Conservation (phyloP, 805 yeast species). For the Ogataea populi-albae region DNA sequence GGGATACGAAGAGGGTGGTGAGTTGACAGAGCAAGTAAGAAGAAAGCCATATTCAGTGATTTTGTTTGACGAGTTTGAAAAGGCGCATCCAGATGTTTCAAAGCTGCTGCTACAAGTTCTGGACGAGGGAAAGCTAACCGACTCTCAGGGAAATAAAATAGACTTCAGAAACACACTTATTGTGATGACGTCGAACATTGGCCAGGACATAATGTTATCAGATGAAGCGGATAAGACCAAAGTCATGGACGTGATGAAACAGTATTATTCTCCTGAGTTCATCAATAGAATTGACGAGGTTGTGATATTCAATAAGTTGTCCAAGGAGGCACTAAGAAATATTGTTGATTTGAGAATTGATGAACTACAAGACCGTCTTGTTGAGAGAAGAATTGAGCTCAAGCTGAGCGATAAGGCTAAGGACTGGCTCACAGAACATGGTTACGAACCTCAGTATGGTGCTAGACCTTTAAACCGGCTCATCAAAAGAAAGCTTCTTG, state of each 20-base stretch:
- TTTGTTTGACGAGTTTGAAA: conserved; percentile 92
- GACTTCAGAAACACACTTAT: conserved; percentile 94
- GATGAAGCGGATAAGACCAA: conserved; percentile 60
- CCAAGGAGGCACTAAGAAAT: conserved; percentile 66
- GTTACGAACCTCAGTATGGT: conserved; percentile 90
- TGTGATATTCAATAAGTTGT: conserved; percentile 87
- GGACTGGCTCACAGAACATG: conserved; percentile 75
- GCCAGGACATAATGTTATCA: conserved; percentile 80
- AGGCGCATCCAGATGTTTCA: conserved; percentile 95
- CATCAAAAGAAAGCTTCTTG: conserved; percentile 77
- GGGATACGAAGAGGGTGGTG: conserved; percentile 95
- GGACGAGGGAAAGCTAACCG: conserved; percentile 94
- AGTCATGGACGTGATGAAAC: conserved; percentile 67
- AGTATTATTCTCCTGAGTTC: conserved; percentile 89
- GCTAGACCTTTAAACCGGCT: conserved; percentile 94
- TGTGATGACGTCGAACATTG: conserved; percentile 95
- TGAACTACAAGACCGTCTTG: conserved; percentile 77
- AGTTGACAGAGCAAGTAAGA: conserved; percentile 92
- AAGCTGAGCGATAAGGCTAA: conserved; percentile 59
- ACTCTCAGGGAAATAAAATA: conserved; percentile 89
- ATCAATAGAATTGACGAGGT: conserved; percentile 92
- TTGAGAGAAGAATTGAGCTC: conserved; percentile 69
- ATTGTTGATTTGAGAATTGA: conserved; percentile 82
- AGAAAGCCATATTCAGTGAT: conserved; percentile 93
- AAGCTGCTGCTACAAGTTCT: conserved; percentile 86